phyloP scores from a whole-genome alignment of 108 stramenopile genomes.

The Licmophora abbreviata region DNA sequence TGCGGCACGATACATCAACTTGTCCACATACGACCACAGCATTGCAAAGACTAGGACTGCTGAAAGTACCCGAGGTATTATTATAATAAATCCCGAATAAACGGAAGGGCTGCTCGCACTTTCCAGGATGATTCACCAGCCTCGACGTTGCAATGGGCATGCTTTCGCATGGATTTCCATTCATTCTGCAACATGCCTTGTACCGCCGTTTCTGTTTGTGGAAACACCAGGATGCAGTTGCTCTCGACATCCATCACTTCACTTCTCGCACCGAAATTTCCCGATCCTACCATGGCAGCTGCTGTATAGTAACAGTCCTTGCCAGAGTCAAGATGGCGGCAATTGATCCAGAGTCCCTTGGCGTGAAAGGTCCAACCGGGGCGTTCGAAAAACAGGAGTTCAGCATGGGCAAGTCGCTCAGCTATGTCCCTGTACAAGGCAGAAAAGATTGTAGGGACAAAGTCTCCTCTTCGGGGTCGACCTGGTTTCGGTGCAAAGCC shows the following conservation, averaged over 20 bases:
- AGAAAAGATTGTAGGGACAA: constrained; percentile 70
- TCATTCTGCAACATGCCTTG: constrained; percentile 3
- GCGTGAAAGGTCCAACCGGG: constrained; percentile 81
- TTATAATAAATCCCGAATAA: no score
- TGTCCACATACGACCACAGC: no score
- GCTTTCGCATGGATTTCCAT: constrained; percentile 2
- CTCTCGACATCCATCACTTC: constrained; percentile 72
- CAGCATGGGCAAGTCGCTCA: constrained; percentile 18
- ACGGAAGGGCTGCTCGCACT: no score
- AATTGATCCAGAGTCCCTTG: constrained; percentile 71
- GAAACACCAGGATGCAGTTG: constrained; percentile 64
- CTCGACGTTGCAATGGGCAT: no score
- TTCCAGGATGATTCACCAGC: no score
- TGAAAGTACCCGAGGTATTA: no score
- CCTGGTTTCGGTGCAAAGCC: constrained; percentile 68
- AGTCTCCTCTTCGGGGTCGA: constrained; percentile 53
- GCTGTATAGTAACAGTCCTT: constrained; percentile 20
- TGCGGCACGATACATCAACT: no score
- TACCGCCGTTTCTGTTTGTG: constrained; percentile 5
- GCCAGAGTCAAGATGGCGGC: neutral
- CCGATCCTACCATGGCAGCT: constrained; percentile 58
- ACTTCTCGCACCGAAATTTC: constrained; percentile 71
- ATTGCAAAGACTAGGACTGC: no score
- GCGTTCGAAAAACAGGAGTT: constrained; percentile 58
- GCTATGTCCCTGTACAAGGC: constrained; percentile 34